Evolutionary conservation across 306 rosid genomes (phyloP), one percentile per base, ranked within the genome.

Genomic region (Oxytropis ochrocephala): DNA sequence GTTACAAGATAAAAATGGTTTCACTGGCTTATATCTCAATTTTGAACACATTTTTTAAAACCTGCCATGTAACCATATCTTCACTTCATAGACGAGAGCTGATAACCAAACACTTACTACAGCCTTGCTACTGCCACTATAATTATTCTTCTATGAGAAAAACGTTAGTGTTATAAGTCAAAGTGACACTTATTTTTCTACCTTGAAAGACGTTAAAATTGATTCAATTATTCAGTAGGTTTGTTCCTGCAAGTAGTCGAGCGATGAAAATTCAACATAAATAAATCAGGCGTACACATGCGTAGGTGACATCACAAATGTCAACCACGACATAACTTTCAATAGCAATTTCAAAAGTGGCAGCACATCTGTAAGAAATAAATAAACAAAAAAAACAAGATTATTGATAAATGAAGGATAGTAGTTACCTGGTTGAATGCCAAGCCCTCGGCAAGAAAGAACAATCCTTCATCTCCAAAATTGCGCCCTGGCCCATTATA

Each of bases 381-480:
- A 74, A 42, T 54, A 64, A 13, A 47, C 19, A 61, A 75, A 30
- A 74, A 53, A 67, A 21, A 56, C 63, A 29, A 48, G 18, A 74
- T 16, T 64, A 27, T 24, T 35, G 75, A 71, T 10, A 50, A 32
- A 63, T 42, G 39, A 52, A 65, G 44, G 11, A 74, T 69, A 60
- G 36, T 60, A 16, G 64, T 60, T 51, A 90, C 98, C 95, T 85
- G 92, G 79, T 94, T 94, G 76, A 74, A 94, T 49, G 87, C 97
- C 75, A 94, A 88, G 84, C 96, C 89, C 83, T 87, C 89, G 11
- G 97, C 85, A 67, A 94, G 97, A 80, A 88, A 91, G 84, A 88
- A 85, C 55, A 94, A 75, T 38, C 99, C 99, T 64, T 94, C 97
- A 79, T 94, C 95, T 30, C 99, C 96, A 79, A 94, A 91, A 84